These are phyloP conservation scores for Fistulinella prunicolor DNA, from an alignment of 768 basidiomycete genomes.

Conservation along the genomic window DNA sequence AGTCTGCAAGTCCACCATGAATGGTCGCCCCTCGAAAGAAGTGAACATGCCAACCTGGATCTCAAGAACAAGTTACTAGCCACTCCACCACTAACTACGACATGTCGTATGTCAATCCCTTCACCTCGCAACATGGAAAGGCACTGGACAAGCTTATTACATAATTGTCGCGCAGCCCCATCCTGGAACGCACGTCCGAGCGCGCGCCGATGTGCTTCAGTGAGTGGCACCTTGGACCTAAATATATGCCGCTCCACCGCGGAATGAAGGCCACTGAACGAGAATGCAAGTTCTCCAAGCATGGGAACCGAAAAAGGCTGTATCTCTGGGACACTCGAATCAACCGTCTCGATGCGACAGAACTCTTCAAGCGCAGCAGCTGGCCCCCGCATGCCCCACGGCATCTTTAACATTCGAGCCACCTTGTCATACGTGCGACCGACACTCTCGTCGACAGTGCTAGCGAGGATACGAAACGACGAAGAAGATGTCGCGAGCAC, in stretches of 20 bases:
- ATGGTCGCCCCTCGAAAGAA: background rate
- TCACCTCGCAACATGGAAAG: conserved; percentile 42
- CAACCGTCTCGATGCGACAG: conserved; percentile 37
- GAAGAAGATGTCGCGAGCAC: conserved; percentile 62
- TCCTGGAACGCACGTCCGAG: conserved; percentile 73
- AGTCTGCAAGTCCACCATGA: conserved; percentile 30
- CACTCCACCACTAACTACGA: conserved; percentile 92
- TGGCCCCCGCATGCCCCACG: conserved; percentile 60
- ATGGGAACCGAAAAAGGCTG: conserved; percentile 48
- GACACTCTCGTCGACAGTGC: conserved; percentile 70
- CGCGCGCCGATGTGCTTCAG: conserved; percentile 31
- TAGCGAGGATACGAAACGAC: conserved; percentile 67
- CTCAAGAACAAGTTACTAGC: conserved; percentile 81
- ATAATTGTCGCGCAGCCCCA: conserved; percentile 68
- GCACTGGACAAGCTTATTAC: conserved; percentile 56
- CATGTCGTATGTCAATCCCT: conserved; percentile 45
- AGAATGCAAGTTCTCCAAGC: conserved; percentile 61
- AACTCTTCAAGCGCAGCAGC: conserved; percentile 83
- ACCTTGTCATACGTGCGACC: conserved; percentile 86
- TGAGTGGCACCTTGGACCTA: conserved; percentile 32
- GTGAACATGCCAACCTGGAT: conserved; percentile 44
- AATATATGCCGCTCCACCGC: conserved; percentile 58
- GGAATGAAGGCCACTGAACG: conserved; percentile 76
- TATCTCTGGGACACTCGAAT: conserved; percentile 26
- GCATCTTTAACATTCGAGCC: conserved; percentile 63